Evolutionary conservation across 805 yeast genomes (phyloP), one percentile per base, ranked within the genome.

Genomic region (Yarrowia osloensis): DNA sequence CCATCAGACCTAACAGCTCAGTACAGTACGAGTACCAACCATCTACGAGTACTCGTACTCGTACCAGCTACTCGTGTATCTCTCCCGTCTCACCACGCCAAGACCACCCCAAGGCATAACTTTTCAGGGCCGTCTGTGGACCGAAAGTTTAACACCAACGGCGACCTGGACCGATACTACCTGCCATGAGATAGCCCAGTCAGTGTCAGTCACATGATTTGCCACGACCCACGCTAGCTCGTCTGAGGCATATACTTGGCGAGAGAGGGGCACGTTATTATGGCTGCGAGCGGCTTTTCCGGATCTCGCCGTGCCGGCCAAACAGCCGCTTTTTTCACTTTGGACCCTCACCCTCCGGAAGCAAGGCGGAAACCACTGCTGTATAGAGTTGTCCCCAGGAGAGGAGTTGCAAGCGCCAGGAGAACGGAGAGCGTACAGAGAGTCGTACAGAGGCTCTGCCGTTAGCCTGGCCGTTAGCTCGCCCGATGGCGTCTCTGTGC

Each of bases 351-450:
- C 54, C 54, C 54, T 47, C 54, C 54, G 54, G 54, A n/a, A 47
- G 37, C 54, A 47, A 29, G 37, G 37, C 54, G 54, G 54, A 47
- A 17, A 26, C 15, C 11, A n/a, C 33, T n/a, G 26, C 37, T n/a
- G 55, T 50, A 49, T 50, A 50, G 55, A 50, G 55, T 50, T 50
- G 55, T 26, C 17, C 54, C 54, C 54, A 49, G 54, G 37, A 49
- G 54, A 49, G 54, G 54, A 49, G 54, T 29, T 49, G 37, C 24
- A 49, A 49, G 54, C 54, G 54, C 19, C 15, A 3, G 11, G 9
- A 12, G 35, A 31, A 12, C 3, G 35, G 3, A 11, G 35, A 31
- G n/a, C n/a, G 9, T 11, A 6, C 12, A 5, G 17, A 31, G 15
- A 8, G 35, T 31, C 15, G 8, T 31, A 31, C 50, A n/a, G n/a